phyloP scores from a whole-genome alignment of 371 early-diverging fungal genomes.

The Apophysomyces trapeziformis region DNA sequence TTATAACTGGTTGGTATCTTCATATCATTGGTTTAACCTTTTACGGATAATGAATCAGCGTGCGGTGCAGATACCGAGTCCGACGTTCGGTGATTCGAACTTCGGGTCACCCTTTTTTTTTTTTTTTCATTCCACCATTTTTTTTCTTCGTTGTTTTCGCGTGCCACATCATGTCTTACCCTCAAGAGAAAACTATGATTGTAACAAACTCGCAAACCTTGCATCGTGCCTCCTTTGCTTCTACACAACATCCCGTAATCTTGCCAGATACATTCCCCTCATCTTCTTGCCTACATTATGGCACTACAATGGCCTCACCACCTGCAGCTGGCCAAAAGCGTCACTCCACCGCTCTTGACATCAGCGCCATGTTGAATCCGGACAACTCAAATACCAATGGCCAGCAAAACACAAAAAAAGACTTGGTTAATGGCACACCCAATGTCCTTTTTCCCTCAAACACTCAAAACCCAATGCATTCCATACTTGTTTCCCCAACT shows the following conservation, averaged over 20 bases:
- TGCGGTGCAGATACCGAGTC: too few relatives aligned
- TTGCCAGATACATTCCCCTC: not conserved
- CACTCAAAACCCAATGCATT: not conserved
- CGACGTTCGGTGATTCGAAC: not conserved
- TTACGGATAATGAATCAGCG: too few relatives aligned
- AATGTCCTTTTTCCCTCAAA: not conserved
- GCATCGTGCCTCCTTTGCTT: not conserved
- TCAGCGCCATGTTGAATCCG: slow-evolving; percentile 15
- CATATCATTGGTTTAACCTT: not conserved
- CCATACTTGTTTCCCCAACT: not conserved
- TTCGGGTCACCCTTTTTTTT: not conserved
- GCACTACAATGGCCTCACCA: not conserved
- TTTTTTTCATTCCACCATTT: not conserved
- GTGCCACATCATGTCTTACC: slow-evolving; percentile 11
- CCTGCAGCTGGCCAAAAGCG: slow-evolving; percentile 9
- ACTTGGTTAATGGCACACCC: not conserved
- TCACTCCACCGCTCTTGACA: slow-evolving; percentile 13
- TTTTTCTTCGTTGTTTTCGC: not conserved
- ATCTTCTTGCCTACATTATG: slow-evolving; percentile 2
- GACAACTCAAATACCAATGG: not conserved
- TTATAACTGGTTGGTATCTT: not conserved
- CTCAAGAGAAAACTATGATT: slow-evolving; percentile 8
- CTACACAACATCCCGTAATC: not conserved
- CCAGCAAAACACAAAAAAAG: not conserved
- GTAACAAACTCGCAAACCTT: not conserved